These are phyloP conservation scores for Hypocrella siamensis DNA, from an alignment of 2,329 filamentous ascomycete species.

Conservation along the genomic window DNA sequence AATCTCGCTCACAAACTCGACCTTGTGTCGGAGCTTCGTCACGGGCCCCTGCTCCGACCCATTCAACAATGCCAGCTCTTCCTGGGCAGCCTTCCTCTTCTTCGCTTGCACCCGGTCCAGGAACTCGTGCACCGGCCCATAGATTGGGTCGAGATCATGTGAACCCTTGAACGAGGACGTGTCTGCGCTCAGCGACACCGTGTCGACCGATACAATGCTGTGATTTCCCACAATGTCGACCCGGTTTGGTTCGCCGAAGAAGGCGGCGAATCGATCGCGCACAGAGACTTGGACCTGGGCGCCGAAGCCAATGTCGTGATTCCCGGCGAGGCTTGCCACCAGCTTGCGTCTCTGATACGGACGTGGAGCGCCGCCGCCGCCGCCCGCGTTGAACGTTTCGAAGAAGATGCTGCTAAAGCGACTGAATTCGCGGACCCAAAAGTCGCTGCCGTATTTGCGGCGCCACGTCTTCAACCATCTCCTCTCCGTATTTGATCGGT, in stretches of 20 bases:
- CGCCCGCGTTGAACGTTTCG: constrained; percentile 45
- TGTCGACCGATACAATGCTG: constrained; percentile 83
- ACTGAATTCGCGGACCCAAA: constrained; percentile 75
- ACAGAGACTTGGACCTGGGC: constrained; percentile 68
- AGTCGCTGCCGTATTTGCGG: constrained; percentile 61
- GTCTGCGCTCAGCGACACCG: constrained; percentile 69
- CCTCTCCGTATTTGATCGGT: constrained; percentile 34
- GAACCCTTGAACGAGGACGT: constrained; percentile 33
- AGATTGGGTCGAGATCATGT: constrained; percentile 46
- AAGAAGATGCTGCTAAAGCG: constrained; percentile 82
- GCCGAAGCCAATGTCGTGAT: constrained; percentile 89
- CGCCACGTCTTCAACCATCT: constrained; percentile 49
- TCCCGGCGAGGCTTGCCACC: constrained; percentile 76
- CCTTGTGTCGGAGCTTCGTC: constrained; percentile 39
- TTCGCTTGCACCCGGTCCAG: constrained; percentile 47
- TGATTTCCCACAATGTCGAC: constrained; percentile 91
- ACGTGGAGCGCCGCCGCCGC: constrained; percentile 33
- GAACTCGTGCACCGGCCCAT: constrained; percentile 62
- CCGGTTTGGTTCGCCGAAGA: constrained; percentile 82
- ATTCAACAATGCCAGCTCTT: constrained; percentile 50
- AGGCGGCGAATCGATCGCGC: constrained; percentile 68
- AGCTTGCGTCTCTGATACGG: constrained; percentile 57
- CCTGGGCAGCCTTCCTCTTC: constrained; percentile 52
- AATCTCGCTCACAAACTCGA: constrained; percentile 40
- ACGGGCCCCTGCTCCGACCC: constrained; percentile 42